A percentile compares a stretch with the other conserved stretches of the same genome.
Evolutionary conservation across 73 alveolate species (phyloP).

Genomic region (Blepharisma japonicum): DNA sequence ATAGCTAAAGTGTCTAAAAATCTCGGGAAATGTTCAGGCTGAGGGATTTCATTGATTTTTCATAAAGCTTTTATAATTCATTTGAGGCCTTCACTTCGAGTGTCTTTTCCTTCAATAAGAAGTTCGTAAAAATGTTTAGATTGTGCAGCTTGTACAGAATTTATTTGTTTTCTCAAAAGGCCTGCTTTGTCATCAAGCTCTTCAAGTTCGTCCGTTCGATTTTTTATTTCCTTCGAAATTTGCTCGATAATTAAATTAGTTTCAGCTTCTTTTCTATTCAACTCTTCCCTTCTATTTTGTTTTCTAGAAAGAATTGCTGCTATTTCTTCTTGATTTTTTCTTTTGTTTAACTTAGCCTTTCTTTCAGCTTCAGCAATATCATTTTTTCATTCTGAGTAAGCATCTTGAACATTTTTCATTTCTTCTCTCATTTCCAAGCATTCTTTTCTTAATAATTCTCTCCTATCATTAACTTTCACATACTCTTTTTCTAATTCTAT

Average conservation of each 20-base stretch:
- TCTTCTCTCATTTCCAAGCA: neutral
- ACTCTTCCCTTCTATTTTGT: neutral
- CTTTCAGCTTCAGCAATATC: neutral
- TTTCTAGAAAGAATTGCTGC: neutral
- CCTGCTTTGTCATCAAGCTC: neutral
- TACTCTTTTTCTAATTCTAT: neutral
- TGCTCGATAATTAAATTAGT: neutral
- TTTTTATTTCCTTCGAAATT: neutral
- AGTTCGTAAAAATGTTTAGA: neutral
- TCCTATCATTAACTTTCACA: neutral
- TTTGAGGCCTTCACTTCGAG: constrained; percentile 8
- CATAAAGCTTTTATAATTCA: constrained; percentile 2
- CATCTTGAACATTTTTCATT: neutral
- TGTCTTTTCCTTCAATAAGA: constrained; percentile 10
- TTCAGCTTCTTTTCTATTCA: neutral
- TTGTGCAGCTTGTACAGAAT: neutral
- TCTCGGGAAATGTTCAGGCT: constrained; percentile 5
- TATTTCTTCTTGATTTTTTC: constrained; percentile 7
- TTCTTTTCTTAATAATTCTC: neutral
- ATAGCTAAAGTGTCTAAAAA: constrained; percentile 23
- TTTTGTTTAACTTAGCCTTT: neutral
- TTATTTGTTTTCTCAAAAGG: neutral
- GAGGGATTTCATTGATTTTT: neutral
- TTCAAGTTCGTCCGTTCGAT: neutral
- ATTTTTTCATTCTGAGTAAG: neutral